phyloP scores from a whole-genome alignment of 2,329 filamentous ascomycete species.

The Talaromyces pinophilus region DNA sequence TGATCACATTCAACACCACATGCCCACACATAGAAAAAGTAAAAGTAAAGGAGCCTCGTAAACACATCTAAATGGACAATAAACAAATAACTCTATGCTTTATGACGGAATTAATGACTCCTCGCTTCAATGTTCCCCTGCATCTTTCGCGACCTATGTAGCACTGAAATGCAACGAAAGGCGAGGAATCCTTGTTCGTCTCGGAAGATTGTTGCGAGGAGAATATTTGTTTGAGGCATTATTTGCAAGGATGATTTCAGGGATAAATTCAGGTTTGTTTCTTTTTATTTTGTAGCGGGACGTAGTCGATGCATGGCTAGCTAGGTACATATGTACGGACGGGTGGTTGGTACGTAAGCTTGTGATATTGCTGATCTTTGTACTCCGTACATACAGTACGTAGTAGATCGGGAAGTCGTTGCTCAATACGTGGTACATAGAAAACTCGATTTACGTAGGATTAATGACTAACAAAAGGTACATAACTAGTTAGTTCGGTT shows the following conservation, averaged over 20 bases:
- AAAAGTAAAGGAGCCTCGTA: neutral
- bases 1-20: neutral
- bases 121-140: neutral
- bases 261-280: neutral
- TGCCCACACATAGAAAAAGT: neutral
- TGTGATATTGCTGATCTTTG: neutral
- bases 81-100: neutral
- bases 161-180: neutral
- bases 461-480: neutral
- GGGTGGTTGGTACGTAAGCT: neutral
- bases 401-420: neutral
- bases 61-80: neutral
- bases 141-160: neutral
- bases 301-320: neutral
- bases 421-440: neutral
- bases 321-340: neutral
- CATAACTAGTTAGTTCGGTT: neutral
- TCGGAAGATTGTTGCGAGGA: constrained; percentile 2
- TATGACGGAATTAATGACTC: neutral
- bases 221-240: neutral
- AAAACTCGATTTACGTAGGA: neutral
- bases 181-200: neutral
- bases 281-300: neutral
- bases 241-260: neutral
- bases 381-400: neutral